phyloP scores from a whole-genome alignment of 2,329 filamentous ascomycete genomes.

The Clathrospora elynae region DNA sequence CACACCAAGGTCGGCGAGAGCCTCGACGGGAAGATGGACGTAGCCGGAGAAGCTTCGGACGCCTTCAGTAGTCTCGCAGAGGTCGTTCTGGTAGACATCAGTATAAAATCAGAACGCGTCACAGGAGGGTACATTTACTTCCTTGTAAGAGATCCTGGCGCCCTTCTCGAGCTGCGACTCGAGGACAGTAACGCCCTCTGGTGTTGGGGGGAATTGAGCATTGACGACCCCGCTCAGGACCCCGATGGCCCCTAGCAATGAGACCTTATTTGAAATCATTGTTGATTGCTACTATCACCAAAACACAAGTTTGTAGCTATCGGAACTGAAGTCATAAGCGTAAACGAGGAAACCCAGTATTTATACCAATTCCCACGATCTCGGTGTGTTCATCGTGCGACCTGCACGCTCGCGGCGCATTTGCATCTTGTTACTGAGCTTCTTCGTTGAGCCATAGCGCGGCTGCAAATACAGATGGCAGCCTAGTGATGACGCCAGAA shows the following conservation, averaged over 20 bases:
- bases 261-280: slow-evolving; percentile 16
- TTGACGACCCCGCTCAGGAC: slow-evolving; percentile 17
- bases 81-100: slow-evolving; percentile 37
- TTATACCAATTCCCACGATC: not conserved
- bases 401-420: not conserved
- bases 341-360: not conserved
- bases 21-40: slow-evolving; percentile 59
- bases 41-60: slow-evolving; percentile 66
- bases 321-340: not conserved
- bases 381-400: not conserved
- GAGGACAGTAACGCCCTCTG: slow-evolving; percentile 47
- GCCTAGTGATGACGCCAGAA: slow-evolving; percentile 24
- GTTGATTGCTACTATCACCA: not conserved
- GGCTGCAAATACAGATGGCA: slow-evolving; percentile 12
- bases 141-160: slow-evolving; percentile 53
- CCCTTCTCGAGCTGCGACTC: slow-evolving; percentile 49
- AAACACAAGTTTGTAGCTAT: not conserved
- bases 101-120: not conserved
- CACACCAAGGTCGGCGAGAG: slow-evolving; percentile 45
- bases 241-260: slow-evolving; percentile 22
- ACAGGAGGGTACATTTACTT: slow-evolving; percentile 33
- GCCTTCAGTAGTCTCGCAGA: slow-evolving; percentile 63
- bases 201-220: slow-evolving; percentile 50
- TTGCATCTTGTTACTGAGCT: slow-evolving; percentile 24
- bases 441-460: slow-evolving; percentile 31